These are phyloP conservation scores for Zopfia rhizophila DNA, from an alignment of 2,329 filamentous ascomycete species.

Conservation along the genomic window DNA sequence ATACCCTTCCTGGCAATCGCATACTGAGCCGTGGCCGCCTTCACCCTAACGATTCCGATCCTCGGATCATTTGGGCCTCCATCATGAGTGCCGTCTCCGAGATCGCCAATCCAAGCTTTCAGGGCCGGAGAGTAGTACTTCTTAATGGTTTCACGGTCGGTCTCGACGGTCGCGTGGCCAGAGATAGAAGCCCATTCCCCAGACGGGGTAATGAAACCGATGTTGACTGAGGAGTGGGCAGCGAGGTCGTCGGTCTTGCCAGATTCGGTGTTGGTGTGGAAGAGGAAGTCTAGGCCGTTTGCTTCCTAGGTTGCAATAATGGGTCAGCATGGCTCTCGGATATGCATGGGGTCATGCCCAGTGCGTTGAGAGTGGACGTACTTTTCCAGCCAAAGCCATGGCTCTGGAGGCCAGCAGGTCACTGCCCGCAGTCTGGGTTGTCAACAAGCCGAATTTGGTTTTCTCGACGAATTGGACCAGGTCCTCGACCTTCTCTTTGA, in stretches of 20 bases:
- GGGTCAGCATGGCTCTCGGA: neutral
- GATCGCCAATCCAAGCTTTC: slow-evolving; percentile 87
- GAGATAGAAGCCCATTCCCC: slow-evolving; percentile 90
- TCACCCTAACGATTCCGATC: slow-evolving; percentile 82
- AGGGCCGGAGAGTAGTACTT: slow-evolving; percentile 76
- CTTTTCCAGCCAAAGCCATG: slow-evolving; percentile 85
- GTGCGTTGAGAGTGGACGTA: slow-evolving; percentile 50
- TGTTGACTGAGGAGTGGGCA: slow-evolving; percentile 78
- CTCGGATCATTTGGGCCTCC: slow-evolving; percentile 83
- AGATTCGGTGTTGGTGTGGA: slow-evolving; percentile 91
- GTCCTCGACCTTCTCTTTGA: slow-evolving; percentile 81
- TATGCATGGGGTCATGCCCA: neutral
- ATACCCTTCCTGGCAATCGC: slow-evolving; percentile 70
- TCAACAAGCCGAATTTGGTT: slow-evolving; percentile 90
- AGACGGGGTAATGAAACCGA: slow-evolving; percentile 78
- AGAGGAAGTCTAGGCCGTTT: slow-evolving; percentile 82
- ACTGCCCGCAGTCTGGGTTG: slow-evolving; percentile 73
- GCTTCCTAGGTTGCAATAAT: slow-evolving; percentile 67
- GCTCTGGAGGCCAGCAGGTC: slow-evolving; percentile 80
- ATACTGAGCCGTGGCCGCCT: slow-evolving; percentile 77
- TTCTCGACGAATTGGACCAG: slow-evolving; percentile 75
- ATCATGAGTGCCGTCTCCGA: slow-evolving; percentile 81
- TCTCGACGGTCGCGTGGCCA: slow-evolving; percentile 75
- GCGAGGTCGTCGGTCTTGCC: slow-evolving; percentile 86
- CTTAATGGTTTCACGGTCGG: slow-evolving; percentile 73